Percentiles rank a stretch among this genome's conserved stretches.
These are phyloP conservation scores for Botrytis hyacinthi DNA, from an alignment of 2,329 filamentous ascomycete species.

Conservation along the genomic window DNA sequence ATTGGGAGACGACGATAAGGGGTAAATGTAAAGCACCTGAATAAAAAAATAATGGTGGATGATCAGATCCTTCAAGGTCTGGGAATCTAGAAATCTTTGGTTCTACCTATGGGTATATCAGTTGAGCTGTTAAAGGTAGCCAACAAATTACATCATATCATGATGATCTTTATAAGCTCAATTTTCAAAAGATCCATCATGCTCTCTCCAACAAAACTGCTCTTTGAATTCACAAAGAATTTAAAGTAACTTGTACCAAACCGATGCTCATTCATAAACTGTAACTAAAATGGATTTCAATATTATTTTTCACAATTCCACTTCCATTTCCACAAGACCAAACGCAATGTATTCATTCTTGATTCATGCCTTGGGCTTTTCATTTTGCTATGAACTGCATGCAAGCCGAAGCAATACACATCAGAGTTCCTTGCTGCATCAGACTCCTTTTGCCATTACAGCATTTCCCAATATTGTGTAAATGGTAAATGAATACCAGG, in stretches of 20 bases:
- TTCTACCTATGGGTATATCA: slow-evolving; percentile 15
- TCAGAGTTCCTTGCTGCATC: slow-evolving; percentile 35
- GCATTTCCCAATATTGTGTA: slow-evolving; percentile 36
- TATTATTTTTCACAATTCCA: slow-evolving; percentile 16
- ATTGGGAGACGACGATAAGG: background rate
- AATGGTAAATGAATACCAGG: slow-evolving; percentile 29
- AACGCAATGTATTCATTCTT: slow-evolving; percentile 25
- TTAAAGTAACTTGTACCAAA: slow-evolving; percentile 17
- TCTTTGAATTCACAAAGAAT: slow-evolving; percentile 17
- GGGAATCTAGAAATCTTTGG: background rate
- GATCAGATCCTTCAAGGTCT: background rate
- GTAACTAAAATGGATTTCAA: slow-evolving; percentile 13
- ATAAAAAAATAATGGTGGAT: background rate
- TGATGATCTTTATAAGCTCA: slow-evolving; percentile 5
- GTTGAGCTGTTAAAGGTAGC: background rate
- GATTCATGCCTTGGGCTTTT: slow-evolving; percentile 35
- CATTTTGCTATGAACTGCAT: slow-evolving; percentile 38
- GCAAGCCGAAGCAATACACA: slow-evolving; percentile 39
- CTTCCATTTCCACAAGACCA: slow-evolving; percentile 17
- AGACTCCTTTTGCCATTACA: slow-evolving; percentile 34
- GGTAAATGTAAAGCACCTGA: background rate
- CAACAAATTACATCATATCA: slow-evolving; percentile 15
- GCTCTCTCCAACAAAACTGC: background rate
- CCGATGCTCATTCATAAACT: slow-evolving; percentile 17
- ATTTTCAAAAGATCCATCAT: background rate